These are phyloP conservation scores for Rhizophora apiculata DNA, from an alignment of 345 rosid genomes.

Conservation along the genomic window DNA sequence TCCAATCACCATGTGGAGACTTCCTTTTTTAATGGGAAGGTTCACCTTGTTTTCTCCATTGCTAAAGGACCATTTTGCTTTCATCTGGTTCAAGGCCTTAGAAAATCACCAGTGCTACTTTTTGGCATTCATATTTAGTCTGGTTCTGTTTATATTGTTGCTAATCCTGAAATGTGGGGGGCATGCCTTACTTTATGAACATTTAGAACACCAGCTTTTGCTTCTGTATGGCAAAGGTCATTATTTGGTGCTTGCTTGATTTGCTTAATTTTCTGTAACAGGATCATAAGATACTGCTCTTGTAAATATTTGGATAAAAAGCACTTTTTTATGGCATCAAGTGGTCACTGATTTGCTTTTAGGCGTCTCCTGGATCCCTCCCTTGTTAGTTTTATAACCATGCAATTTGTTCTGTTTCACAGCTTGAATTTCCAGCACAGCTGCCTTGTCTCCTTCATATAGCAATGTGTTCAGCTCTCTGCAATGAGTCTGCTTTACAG, in stretches of 20 bases:
- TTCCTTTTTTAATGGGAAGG: too few relatives aligned
- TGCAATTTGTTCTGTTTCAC: conserved; percentile 32
- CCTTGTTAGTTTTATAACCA: conserved; percentile 10
- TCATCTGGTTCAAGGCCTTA: too few relatives aligned
- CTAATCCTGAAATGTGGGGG: background rate
- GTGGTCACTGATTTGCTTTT: background rate
- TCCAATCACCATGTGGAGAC: too few relatives aligned
- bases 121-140: background rate
- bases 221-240: background rate
- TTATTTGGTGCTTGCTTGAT: background rate
- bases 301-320: background rate
- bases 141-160: background rate
- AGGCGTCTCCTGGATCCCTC: background rate
- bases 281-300: background rate
- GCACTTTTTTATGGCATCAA: background rate
- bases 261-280: background rate
- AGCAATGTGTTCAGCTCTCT: conserved; percentile 95
- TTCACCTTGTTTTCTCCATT: too few relatives aligned
- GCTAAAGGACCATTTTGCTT: too few relatives aligned
- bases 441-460: conserved; percentile 88
- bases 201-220: background rate
- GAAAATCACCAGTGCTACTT: too few relatives aligned
- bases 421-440: conserved; percentile 93
- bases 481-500: conserved; percentile 92
- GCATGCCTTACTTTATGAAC: background rate